Evolutionary conservation across 1,284 basidiomycete species (phyloP), one percentile per base, ranked within the genome.

Genomic region (Butyriboletus appendiculatus): DNA sequence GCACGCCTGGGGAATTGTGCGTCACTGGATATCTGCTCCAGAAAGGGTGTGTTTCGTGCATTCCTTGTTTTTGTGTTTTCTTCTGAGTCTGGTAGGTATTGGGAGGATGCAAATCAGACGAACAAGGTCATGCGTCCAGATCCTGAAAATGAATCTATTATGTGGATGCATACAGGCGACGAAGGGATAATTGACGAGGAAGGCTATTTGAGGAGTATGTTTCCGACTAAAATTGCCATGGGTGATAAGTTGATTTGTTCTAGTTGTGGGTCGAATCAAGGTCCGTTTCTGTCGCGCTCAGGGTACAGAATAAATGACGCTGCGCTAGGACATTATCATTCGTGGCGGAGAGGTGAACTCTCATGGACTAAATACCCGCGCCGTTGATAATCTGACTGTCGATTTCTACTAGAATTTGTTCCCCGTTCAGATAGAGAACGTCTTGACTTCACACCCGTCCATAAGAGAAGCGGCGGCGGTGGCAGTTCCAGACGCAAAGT

Each of bases 151-250:
- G 71, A 79, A 8, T 84, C 84, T 35, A 81, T 74, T 2, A 60
- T 87, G 39, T 94, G 90, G 92, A 92, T 94, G 85, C 80, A 88
- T 66, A 92, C 90, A 0, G 92, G 92, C 2, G 92, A 95, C 68
- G 82, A 93, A 62, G 92, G 81, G 1, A 84, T 90, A 37, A 81
- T 94, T 74, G 91, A 94, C 62, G 81, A 86, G 50, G 87, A 94
- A 55, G 92, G 92, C 5, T 94, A 93, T 72, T 71, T 94, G 20
- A 74, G 73, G 61, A 84, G 89, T 90, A 61, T 58, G 78, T 70
- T 22, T 37, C 20, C 42, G 5, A 26, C n/a, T 26, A 45, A 18
- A 15, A 52, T 38, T 38, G 50, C 22, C n/a, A 47, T 43, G 48
- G 43, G 40, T 35, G 45, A 45, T 45, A 18, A n/a, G n/a, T 60